These are phyloP conservation scores for Hypoxylon sp. DNA, from an alignment of 2,329 filamentous ascomycete genomes.

Conservation along the genomic window DNA sequence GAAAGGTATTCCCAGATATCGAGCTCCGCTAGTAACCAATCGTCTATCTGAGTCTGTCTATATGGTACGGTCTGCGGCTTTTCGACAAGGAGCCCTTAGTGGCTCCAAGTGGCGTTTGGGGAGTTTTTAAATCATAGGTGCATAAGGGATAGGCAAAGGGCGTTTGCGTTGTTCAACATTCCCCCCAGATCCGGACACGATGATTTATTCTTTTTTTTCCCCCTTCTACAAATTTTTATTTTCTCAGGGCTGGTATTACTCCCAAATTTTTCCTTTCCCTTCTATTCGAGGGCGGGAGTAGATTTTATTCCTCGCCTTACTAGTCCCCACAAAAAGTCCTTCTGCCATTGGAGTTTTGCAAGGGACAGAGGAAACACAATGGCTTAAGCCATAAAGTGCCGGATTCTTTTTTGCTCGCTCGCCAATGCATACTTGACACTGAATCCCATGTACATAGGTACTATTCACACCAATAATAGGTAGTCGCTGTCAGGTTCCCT, in stretches of 20 bases:
- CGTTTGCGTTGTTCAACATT: conserved; percentile 19
- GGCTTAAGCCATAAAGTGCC: conserved; percentile 11
- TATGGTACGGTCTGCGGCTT: conserved; percentile 11
- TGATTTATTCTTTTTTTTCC: conserved; percentile 7
- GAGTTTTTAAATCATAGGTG: conserved; percentile 27
- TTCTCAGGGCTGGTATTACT: conserved; percentile 15
- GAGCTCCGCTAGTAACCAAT: conserved; percentile 62
- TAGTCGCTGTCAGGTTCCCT: conserved; percentile 3
- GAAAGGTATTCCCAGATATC: conserved; percentile 72
- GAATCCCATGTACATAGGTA: conserved; percentile 24
- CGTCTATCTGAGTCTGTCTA: conserved; percentile 1
- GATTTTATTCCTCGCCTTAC: conserved; percentile 29
- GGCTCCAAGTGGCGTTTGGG: conserved; percentile 31
- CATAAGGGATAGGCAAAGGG: conserved; percentile 36
- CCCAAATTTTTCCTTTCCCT: neutral
- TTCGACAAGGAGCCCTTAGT: conserved; percentile 17
- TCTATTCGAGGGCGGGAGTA: conserved; percentile 12
- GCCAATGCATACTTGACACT: conserved; percentile 16
- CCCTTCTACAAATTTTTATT: conserved; percentile 2
- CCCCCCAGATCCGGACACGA: conserved; percentile 15
- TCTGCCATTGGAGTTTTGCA: conserved; percentile 26
- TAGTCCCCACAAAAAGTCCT: conserved; percentile 29
- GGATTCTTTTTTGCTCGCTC: conserved; percentile 2
- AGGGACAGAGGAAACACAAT: conserved; percentile 17
- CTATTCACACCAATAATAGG: conserved; percentile 19